Conservation (phyloP, 345 rosid species). For the Eucalyptus cloeziana region DNA sequence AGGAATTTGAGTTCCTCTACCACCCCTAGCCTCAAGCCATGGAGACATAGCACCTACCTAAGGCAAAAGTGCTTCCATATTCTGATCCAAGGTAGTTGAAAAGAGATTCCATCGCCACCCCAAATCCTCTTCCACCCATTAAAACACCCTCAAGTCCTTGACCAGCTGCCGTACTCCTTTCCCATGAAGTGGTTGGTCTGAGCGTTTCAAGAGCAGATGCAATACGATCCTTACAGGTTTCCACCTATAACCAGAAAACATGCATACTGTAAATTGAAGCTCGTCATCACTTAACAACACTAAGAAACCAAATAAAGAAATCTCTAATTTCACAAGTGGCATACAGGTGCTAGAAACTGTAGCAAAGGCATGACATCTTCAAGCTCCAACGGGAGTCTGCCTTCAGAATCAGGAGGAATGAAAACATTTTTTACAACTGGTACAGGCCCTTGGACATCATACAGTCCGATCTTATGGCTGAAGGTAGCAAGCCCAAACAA, state of each 20-base stretch:
- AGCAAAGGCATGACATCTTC: conserved; percentile 91
- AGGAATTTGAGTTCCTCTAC: background rate
- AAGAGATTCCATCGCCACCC: conserved; percentile 92
- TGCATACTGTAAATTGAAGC: background rate
- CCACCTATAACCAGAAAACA: conserved; percentile 42
- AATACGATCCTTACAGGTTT: conserved; percentile 84
- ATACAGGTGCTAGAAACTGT: conserved; percentile 92
- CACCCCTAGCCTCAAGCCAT: background rate
- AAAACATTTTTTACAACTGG: conserved; percentile 82
- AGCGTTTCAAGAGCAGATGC: conserved; percentile 92
- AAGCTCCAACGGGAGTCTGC: conserved; percentile 54
- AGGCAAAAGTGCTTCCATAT: conserved; percentile 89
- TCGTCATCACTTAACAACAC: background rate
- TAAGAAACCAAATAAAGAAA: background rate
- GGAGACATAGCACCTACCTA: conserved; percentile 29
- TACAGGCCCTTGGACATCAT: conserved; percentile 96
- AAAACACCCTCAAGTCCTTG: conserved; percentile 77
- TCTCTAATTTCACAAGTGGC: background rate
- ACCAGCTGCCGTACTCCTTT: conserved; percentile 70
- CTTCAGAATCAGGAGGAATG: conserved; percentile 65
- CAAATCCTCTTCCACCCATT: conserved; percentile 98
- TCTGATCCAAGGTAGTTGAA: conserved; percentile 93
- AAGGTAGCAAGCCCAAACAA: conserved; percentile 90
- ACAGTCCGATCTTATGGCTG: conserved; percentile 86
- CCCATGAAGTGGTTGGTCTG: conserved; percentile 95